Percentiles rank a stretch among this genome's conserved stretches.
Evolutionary conservation across 129 eudicot species (phyloP).

Genomic region (Pseudognaphalium luteoalbum): DNA sequence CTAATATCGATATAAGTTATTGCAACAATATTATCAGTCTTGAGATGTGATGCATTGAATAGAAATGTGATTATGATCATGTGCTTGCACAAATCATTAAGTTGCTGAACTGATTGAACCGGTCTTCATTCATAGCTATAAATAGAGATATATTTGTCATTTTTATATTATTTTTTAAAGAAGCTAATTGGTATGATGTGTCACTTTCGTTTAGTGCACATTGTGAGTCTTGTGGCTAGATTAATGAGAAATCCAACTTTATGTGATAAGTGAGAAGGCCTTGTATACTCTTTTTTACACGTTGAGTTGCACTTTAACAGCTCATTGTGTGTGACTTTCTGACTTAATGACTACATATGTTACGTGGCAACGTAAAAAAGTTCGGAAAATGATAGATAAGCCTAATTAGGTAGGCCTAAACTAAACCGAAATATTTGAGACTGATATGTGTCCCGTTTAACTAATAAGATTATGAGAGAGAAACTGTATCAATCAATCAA

Average conservation of each 20-base stretch:
- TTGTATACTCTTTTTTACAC: constrained; percentile 25
- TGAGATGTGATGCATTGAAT: background rate
- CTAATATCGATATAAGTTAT: background rate
- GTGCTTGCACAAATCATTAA: constrained; percentile 2
- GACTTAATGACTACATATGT: too few relatives aligned
- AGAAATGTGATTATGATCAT: background rate
- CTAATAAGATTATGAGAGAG: too few relatives aligned
- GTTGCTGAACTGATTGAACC: background rate
- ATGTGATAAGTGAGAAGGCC: constrained; percentile 2
- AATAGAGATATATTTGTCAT: background rate
- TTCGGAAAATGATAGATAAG: too few relatives aligned
- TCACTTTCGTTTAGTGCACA: constrained; percentile 22
- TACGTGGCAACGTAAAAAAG: too few relatives aligned
- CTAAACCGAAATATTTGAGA: too few relatives aligned
- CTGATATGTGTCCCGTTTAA: too few relatives aligned
- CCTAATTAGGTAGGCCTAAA: too few relatives aligned
- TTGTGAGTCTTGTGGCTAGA: constrained; percentile 5
- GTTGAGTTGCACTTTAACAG: constrained; percentile 30
- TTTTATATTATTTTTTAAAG: too few relatives aligned
- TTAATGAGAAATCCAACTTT: constrained; percentile 20
- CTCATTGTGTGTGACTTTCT: constrained; percentile 25
- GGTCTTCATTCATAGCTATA: background rate
- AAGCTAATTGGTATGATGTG: background rate
- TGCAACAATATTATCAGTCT: background rate
- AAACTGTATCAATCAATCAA: too few relatives aligned